A percentile compares a stretch with the other conserved stretches of the same genome.
phyloP scores from a whole-genome alignment of 345 rosid genomes.

The Barbarea vulgaris region DNA sequence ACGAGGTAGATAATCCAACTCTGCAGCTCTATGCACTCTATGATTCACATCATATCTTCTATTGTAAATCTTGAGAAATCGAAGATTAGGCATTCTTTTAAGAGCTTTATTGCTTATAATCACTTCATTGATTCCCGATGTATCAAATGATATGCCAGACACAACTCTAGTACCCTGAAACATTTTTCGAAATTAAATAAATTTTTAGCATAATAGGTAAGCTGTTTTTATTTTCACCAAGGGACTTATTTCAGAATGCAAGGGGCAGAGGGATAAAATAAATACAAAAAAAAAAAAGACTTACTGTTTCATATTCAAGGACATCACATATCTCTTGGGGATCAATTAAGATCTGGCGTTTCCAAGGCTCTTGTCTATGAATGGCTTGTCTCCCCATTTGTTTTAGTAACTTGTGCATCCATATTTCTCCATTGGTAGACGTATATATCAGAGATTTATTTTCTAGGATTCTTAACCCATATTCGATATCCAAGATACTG shows the following conservation, averaged over 20 bases:
- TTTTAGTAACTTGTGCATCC: slow-evolving; percentile 40
- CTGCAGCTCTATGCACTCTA: background rate
- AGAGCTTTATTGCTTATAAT: slow-evolving; percentile 5
- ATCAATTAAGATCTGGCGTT: slow-evolving; percentile 23
- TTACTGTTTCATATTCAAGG: slow-evolving; percentile 17
- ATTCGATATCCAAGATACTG: background rate
- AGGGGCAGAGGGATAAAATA: too few species aligned
- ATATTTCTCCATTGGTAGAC: background rate
- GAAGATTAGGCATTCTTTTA: slow-evolving; percentile 31
- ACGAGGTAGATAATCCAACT: slow-evolving; percentile 11
- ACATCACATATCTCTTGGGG: slow-evolving; percentile 28
- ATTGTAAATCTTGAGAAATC: slow-evolving; percentile 24
- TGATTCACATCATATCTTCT: background rate
- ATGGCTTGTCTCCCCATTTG: slow-evolving; percentile 30
- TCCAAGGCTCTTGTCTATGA: slow-evolving; percentile 14
- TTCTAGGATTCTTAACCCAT: background rate
- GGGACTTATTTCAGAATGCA: too few species aligned
- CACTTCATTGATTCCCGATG: too few species aligned
- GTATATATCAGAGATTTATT: slow-evolving; percentile 30
- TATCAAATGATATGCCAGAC: slow-evolving; percentile 28
- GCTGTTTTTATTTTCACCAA: too few species aligned
- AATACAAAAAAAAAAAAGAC: too few species aligned
- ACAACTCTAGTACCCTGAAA: slow-evolving; percentile 33
- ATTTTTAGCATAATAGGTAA: too few species aligned
- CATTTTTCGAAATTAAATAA: too few species aligned